Base-by-base conservation (phyloP, 2,329 filamentous ascomycete genomes). In the Emericellopsis atlantica region DNA sequence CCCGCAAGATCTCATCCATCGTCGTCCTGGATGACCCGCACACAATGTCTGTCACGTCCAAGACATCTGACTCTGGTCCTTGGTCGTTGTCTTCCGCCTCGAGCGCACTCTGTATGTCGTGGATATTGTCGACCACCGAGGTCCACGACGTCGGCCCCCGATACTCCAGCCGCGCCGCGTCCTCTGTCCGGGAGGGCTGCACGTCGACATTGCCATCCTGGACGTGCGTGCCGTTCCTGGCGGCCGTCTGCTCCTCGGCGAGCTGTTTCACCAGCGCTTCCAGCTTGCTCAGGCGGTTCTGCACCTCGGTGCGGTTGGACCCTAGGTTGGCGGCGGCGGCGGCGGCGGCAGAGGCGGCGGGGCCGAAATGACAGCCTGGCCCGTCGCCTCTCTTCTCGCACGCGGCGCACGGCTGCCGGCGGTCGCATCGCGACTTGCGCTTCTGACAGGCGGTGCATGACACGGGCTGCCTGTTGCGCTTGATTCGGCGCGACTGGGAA, bases 361-460 rank as follows among this genome's bases (percentile, higher is more conserved):
- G 22, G 7, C 54, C 52, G 41, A 64, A 65, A 21, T 47, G 51
- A 42, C 64, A 67, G 3, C 43, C 32, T 4, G 44, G 44, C 5
- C 44, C 49, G n/a, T 62, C 55, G 14, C 60, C 59, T 31, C 64
- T 57, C 49, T 58, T 62, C 39, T 49, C 49, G 44, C 65, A 68
- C 6, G 59, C 56, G 18, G 56, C 53, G 45, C 65, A 68, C 2
- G 62, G 63, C 33, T 57, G 58, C 40, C 51, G 54, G 12, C 63
- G 57, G 45, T 67, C 64, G 45, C 65, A 68, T 41, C 58, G 60
- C 7, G 61, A 56, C 50, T 68, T 68, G 43, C 65, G 62, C 16
- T 50, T 51, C 45, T 66, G 64, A 43, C 65, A 68, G 35, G 55
- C 50, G 3, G 53, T 52, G 48, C 64, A 67, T 5, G 65, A 67